Evolutionary conservation across 179 eudicot species (phyloP).

Genomic region (Beta lomatogona): DNA sequence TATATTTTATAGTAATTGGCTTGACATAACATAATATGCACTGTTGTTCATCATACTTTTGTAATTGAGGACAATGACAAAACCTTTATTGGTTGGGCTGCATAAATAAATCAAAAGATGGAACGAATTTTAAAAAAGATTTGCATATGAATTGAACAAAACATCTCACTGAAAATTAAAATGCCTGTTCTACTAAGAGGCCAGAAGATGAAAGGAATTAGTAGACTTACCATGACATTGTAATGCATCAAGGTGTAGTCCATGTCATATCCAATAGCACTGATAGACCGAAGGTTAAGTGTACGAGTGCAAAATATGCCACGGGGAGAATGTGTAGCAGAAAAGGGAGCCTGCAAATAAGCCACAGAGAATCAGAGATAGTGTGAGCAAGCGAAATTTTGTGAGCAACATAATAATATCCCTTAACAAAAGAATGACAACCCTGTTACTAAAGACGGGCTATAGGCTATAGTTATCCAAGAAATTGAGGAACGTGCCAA

Average conservation of each 20-base stretch:
- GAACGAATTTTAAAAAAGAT: background rate
- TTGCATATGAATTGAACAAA: background rate
- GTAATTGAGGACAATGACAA: background rate
- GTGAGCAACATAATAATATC: background rate
- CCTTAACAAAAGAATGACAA: background rate
- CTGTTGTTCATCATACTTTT: background rate
- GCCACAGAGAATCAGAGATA: slow-evolving; percentile 11
- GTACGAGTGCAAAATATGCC: slow-evolving; percentile 97
- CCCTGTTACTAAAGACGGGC: background rate
- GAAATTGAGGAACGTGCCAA: background rate
- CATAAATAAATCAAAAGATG: background rate
- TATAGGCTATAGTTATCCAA: background rate
- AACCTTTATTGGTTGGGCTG: background rate
- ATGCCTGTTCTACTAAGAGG: slow-evolving; percentile 2
- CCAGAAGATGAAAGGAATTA: slow-evolving; percentile 4
- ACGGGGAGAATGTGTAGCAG: slow-evolving; percentile 81
- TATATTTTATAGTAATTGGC: background rate
- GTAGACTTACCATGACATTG: slow-evolving; percentile 70
- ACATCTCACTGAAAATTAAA: background rate
- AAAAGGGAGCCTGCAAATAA: slow-evolving; percentile 68
- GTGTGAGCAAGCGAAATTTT: background rate
- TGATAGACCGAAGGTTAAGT: slow-evolving; percentile 85
- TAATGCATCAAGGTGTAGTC: slow-evolving; percentile 96
- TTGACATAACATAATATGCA: background rate
- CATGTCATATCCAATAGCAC: slow-evolving; percentile 98